Conservation (phyloP, 2,329 filamentous ascomycete species). For the Phymatotrichopsis omnivora region DNA sequence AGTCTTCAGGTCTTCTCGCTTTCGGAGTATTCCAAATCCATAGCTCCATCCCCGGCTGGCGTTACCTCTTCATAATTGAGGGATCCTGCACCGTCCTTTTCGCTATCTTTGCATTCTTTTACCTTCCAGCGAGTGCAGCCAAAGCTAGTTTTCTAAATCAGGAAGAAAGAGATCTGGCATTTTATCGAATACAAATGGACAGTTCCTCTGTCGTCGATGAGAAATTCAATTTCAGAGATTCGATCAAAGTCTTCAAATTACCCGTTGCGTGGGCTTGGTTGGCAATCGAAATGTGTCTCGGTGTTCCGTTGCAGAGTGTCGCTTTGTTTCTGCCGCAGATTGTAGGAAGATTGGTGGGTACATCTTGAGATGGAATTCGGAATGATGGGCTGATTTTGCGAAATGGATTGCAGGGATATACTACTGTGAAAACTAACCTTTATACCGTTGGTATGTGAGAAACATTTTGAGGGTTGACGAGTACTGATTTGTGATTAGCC, state of each 20-base stretch:
- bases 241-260: constrained; percentile 44
- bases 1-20: constrained; percentile 43
- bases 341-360: constrained; percentile 42
- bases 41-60: constrained; percentile 41
- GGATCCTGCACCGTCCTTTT: constrained; percentile 35
- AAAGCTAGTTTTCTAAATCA: constrained; percentile 32
- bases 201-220: constrained; percentile 41
- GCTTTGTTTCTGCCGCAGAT: constrained; percentile 48
- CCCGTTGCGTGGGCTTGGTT: constrained; percentile 44
- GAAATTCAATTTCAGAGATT: constrained; percentile 43
- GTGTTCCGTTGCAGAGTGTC: constrained; percentile 49
- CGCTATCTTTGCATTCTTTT: constrained; percentile 34
- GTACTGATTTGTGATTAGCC: constrained; percentile 36
- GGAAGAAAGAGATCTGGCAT: constrained; percentile 33
- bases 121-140: constrained; percentile 34
- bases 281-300: constrained; percentile 49
- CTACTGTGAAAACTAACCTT: constrained; percentile 56
- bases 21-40: constrained; percentile 53
- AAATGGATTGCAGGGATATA: too few species aligned
- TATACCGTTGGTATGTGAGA: constrained; percentile 50
- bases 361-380: too few species aligned
- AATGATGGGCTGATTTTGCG: too few species aligned
- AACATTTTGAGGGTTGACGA: not conserved
- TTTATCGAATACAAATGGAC: constrained; percentile 33
- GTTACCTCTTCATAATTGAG: constrained; percentile 48